Evolutionary conservation across 495 filamentous ascomycete genomes (phyloP), one percentile per base, ranked within the genome.

Genomic region (Xylaria castorea): DNA sequence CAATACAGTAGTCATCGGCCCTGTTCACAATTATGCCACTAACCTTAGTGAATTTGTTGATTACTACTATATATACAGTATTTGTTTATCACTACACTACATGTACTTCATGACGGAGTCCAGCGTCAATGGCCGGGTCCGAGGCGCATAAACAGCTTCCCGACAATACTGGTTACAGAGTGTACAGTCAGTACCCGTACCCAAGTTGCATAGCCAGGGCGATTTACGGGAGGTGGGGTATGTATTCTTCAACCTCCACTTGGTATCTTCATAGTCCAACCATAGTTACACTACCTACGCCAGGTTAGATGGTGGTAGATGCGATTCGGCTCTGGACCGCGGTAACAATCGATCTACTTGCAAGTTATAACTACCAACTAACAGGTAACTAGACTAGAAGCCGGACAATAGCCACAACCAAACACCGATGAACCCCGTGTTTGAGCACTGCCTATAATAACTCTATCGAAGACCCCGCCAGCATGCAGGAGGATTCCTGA

Each of bases 401-500:
- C 32, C 16, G 30, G 58, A 61, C 32, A 61, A 38, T 22, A 20
- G 18, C n/a, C 18, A 27, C 32, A 61, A 38, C 36, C 57, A 18
- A 40, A 61, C 58, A 38, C 32, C 1, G 58, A 61, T 38, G 20
- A 60, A 20, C 30, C 3, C 14, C 5, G 5, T 60, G 55, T 4
- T 60, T 20, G 8, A 61, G 58, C 58, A n/a, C 61, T 36, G 61
- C 22, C 38, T 38, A 64, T n/a, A 12, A 42, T 20, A 38, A 38
- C 34, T 32, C 58, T 36, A 11, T 44, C 16, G 61, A 44, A 46
- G 63, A 34, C 38, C 66, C 66, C 66, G 66, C 66, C 50, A n/a
- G 9, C 36, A 5, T 68, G 66, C 50, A 68, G 66, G 20, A 57
- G 66, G 66, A 68, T 68, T 68, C 8, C 50, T 22, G 22, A 66